phyloP scores from a whole-genome alignment of 495 filamentous ascomycete species.

The Hyaloscypha hepaticicola region DNA sequence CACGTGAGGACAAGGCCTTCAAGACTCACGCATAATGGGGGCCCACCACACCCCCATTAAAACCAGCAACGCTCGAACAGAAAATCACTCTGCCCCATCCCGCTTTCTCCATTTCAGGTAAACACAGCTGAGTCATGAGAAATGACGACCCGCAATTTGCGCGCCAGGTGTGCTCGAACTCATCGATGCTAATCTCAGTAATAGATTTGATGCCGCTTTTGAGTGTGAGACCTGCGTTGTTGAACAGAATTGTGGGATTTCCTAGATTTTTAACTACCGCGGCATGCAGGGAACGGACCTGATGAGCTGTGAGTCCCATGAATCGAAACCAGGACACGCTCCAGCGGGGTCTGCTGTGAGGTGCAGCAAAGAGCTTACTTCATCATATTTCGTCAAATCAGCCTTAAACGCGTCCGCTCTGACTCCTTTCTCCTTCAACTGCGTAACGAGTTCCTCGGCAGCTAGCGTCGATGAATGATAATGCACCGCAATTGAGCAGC shows the following conservation, averaged over 20 bases:
- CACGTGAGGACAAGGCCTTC: slow-evolving; percentile 30
- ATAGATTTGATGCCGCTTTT: slow-evolving; percentile 18
- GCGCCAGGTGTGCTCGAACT: slow-evolving; percentile 65
- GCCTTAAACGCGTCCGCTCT: slow-evolving; percentile 20
- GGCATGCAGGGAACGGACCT: slow-evolving; percentile 19
- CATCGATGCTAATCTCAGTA: slow-evolving; percentile 44
- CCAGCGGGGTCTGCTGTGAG: no score
- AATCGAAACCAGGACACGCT: neutral
- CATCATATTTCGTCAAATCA: slow-evolving; percentile 23
- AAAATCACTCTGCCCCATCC: slow-evolving; percentile 68
- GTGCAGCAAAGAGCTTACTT: slow-evolving; percentile 7
- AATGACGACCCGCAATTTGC: slow-evolving; percentile 67
- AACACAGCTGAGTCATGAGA: slow-evolving; percentile 61
- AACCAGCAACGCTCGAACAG: slow-evolving; percentile 65
- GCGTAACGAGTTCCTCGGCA: slow-evolving; percentile 7
- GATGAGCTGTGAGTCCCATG: neutral
- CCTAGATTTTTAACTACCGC: slow-evolving; percentile 6
- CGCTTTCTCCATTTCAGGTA: slow-evolving; percentile 61
- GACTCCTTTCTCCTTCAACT: slow-evolving; percentile 13
- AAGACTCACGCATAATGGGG: slow-evolving; percentile 46
- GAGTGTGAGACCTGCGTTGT: slow-evolving; percentile 23
- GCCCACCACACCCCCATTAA: slow-evolving; percentile 66
- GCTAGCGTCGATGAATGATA: slow-evolving; percentile 19
- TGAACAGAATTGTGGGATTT: slow-evolving; percentile 21
- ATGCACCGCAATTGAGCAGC: slow-evolving; percentile 24